These are phyloP conservation scores for Papiliotrema nemorosa DNA, from an alignment of 1,284 basidiomycete species.

Conservation along the genomic window DNA sequence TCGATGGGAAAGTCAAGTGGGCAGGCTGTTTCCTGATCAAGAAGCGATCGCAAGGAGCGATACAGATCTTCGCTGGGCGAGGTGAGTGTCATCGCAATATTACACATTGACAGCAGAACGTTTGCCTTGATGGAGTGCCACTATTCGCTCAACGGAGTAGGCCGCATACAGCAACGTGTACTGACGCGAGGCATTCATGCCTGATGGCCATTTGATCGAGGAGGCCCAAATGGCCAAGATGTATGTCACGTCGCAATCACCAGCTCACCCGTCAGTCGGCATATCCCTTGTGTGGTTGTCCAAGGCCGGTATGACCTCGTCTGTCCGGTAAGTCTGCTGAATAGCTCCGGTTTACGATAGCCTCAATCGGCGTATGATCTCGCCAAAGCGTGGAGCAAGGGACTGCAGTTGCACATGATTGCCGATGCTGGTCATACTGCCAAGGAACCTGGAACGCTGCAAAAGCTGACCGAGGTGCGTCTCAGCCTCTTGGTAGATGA, in stretches of 20 bases:
- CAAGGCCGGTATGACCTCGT: conserved; percentile 65
- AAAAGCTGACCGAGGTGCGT: conserved; percentile 67
- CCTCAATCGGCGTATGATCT: conserved; percentile 70
- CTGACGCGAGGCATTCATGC: conserved; percentile 68
- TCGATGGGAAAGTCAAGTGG: conserved; percentile 88
- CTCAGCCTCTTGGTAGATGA: not conserved
- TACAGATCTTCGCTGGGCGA: conserved; percentile 64
- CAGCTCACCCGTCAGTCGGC: conserved; percentile 57
- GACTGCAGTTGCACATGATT: conserved; percentile 67
- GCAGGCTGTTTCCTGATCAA: conserved; percentile 66
- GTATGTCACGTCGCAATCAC: conserved; percentile 48
- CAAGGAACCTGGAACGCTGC: conserved; percentile 69
- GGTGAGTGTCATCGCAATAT: conserved; percentile 53
- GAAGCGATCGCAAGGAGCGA: conserved; percentile 67
- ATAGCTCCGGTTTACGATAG: not conserved
- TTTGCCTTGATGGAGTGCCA: conserved; percentile 91
- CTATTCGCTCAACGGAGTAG: conserved; percentile 75
- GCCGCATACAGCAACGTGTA: not conserved
- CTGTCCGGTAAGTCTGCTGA: conserved; percentile 49
- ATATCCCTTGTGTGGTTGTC: conserved; percentile 77
- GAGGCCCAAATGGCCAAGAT: conserved; percentile 85
- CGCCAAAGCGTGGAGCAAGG: conserved; percentile 78
- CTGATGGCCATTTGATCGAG: conserved; percentile 74
- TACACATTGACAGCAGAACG: conserved; percentile 54
- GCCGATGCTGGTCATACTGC: conserved; percentile 90